Evolutionary conservation across 1,139 yeast genomes (phyloP).

Genomic region (Blastobotrys petasosporus): DNA sequence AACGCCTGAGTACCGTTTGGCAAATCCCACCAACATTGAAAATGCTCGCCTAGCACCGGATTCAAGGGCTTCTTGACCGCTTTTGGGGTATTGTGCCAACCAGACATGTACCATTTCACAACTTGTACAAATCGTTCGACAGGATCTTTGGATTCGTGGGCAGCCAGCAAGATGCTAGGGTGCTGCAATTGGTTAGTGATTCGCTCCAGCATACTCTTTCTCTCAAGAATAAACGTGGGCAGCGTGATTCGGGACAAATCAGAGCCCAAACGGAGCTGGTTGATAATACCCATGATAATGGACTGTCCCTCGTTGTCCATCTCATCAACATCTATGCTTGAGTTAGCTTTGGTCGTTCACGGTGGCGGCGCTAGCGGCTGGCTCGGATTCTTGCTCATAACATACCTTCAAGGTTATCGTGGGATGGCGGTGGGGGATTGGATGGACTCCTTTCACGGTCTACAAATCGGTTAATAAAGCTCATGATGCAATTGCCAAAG

Average conservation of each 20-base stretch:
- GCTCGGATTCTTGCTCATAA: background rate
- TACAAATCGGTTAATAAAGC: too few species aligned
- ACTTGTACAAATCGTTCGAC: slow-evolving; percentile 64
- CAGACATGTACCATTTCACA: slow-evolving; percentile 83
- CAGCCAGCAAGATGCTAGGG: slow-evolving; percentile 67
- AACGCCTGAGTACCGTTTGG: slow-evolving; percentile 65
- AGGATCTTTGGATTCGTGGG: slow-evolving; percentile 52
- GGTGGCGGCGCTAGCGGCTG: background rate
- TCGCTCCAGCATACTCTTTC: slow-evolving; percentile 93
- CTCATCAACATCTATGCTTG: slow-evolving; percentile 66
- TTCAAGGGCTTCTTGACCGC: slow-evolving; percentile 96
- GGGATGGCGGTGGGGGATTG: too few species aligned
- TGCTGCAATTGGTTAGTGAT: slow-evolving; percentile 84
- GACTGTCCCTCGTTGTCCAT: slow-evolving; percentile 85
- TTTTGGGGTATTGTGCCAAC: slow-evolving; percentile 98
- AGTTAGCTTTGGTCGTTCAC: too few species aligned
- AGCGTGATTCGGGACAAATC: slow-evolving; percentile 85
- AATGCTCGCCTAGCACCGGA: slow-evolving; percentile 88
- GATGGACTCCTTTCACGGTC: too few species aligned
- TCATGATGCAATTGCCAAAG: too few species aligned
- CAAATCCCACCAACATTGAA: slow-evolving; percentile 87
- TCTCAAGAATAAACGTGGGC: slow-evolving; percentile 90
- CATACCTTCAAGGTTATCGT: too few species aligned
- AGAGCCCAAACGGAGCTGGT: slow-evolving; percentile 88
- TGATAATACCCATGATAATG: slow-evolving; percentile 75